These are phyloP conservation scores for Tolypocladium capitatum DNA, from an alignment of 2,329 filamentous ascomycete genomes.

Conservation along the genomic window DNA sequence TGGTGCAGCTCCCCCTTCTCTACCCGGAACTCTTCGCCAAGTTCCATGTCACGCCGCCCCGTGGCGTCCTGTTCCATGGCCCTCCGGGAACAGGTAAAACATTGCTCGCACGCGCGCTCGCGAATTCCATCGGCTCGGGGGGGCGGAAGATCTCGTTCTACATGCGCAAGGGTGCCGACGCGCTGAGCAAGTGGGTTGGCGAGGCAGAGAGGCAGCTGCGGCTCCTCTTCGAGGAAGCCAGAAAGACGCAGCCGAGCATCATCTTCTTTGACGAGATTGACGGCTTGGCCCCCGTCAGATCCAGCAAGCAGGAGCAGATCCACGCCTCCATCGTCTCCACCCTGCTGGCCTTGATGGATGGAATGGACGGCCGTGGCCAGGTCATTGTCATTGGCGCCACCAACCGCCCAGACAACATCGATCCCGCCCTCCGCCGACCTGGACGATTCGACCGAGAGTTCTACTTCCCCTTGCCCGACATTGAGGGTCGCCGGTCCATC, in stretches of 20 bases:
- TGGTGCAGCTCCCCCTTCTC: slow-evolving; percentile 86
- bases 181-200: slow-evolving; percentile 96
- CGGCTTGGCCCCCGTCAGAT: slow-evolving; percentile 85
- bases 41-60: slow-evolving; percentile 85
- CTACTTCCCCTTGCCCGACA: slow-evolving; percentile 86
- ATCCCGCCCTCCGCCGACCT: slow-evolving; percentile 85
- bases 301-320: slow-evolving; percentile 97
- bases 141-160: slow-evolving; percentile 97
- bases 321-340: slow-evolving; percentile 96
- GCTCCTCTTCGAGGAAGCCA: slow-evolving; percentile 86
- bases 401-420: slow-evolving; percentile 90
- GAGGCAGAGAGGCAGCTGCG: slow-evolving; percentile 93
- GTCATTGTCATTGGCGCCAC: slow-evolving; percentile 99
- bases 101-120: slow-evolving; percentile 81
- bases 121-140: slow-evolving; percentile 77
- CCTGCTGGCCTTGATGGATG: slow-evolving; percentile 87
- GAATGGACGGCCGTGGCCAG: slow-evolving; percentile 95
- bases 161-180: slow-evolving; percentile 98
- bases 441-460: slow-evolving; percentile 96
- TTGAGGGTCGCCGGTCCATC: slow-evolving; percentile 68
- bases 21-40: slow-evolving; percentile 89
- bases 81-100: slow-evolving; percentile 97
- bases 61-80: slow-evolving; percentile 92
- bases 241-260: slow-evolving; percentile 92
- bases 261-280: slow-evolving; percentile 99